These are phyloP conservation scores for Amylocystis lapponica DNA, from an alignment of 768 basidiomycete species.

Conservation along the genomic window DNA sequence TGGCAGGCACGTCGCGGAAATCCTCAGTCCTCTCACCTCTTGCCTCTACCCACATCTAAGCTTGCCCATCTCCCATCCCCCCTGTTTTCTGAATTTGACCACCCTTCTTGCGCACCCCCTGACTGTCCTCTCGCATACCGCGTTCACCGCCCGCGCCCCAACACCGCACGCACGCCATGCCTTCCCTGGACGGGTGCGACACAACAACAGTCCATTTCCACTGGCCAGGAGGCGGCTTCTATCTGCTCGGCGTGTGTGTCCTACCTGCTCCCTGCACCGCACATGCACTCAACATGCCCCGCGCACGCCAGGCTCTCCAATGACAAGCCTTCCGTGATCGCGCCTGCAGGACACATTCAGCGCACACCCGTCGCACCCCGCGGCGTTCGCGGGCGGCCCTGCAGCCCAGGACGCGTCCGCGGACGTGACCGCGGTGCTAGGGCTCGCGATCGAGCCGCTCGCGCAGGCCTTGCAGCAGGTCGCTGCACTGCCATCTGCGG, in stretches of 20 bases:
- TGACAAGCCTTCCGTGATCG: slow-evolving; percentile 82
- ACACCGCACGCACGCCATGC: slow-evolving; percentile 37
- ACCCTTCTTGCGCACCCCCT: too few relatives aligned
- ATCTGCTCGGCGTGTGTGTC: slow-evolving; percentile 76
- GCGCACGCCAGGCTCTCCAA: slow-evolving; percentile 69
- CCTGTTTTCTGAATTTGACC: too few relatives aligned
- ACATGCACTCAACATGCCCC: too few relatives aligned
- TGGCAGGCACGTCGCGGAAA: too few relatives aligned
- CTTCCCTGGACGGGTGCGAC: slow-evolving; percentile 80
- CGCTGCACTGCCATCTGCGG: slow-evolving; percentile 34
- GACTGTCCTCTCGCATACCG: too few relatives aligned
- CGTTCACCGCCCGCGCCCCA: too few relatives aligned
- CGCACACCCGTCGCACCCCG: slow-evolving; percentile 24
- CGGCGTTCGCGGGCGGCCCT: slow-evolving; percentile 23
- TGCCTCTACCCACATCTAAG: too few relatives aligned
- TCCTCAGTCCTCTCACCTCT: too few relatives aligned
- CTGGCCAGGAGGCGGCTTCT: slow-evolving; percentile 85
- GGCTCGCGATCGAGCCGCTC: slow-evolving; percentile 77
- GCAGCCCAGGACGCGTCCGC: slow-evolving; percentile 19
- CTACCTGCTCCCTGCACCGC: neutral
- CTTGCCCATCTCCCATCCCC: too few relatives aligned
- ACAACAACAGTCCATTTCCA: slow-evolving; percentile 82
- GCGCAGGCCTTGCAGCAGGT: slow-evolving; percentile 54
- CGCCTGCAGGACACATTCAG: slow-evolving; percentile 65
- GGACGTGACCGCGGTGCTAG: slow-evolving; percentile 68